Conservation (phyloP, 371 early-diverging fungal genomes). For the Haplosporangium sp. region DNA sequence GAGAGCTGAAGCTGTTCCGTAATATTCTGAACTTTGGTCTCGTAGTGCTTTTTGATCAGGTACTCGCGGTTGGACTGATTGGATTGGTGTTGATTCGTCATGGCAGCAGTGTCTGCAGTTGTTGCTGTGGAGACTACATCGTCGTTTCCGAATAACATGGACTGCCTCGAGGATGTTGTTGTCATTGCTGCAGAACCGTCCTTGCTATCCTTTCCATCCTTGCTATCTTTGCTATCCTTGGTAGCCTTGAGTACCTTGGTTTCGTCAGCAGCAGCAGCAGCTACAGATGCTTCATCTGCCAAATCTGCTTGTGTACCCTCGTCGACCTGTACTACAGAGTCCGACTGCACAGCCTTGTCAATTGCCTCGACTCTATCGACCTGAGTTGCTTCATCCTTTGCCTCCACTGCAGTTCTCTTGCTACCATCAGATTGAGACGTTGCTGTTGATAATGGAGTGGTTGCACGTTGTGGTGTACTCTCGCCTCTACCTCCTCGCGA, state of each 20-base stretch:
- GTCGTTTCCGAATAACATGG: slow-evolving; percentile 8
- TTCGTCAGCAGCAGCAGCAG: neutral
- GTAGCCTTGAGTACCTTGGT: neutral
- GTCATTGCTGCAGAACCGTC: neutral
- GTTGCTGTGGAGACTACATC: neutral
- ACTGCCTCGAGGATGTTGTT: slow-evolving; percentile 5
- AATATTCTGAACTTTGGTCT: slow-evolving; percentile 48
- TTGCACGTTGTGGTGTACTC: slow-evolving; percentile 24
- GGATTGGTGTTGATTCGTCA: slow-evolving; percentile 1
- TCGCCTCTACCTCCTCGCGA: slow-evolving; percentile 9
- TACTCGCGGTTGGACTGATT: slow-evolving; percentile 44
- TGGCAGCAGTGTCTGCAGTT: neutral
- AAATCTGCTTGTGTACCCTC: slow-evolving; percentile 32
- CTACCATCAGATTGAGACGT: neutral
- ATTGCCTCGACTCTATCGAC: slow-evolving; percentile 22
- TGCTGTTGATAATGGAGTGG: slow-evolving; percentile 23
- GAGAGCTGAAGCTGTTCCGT: slow-evolving; percentile 47
- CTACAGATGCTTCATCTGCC: neutral
- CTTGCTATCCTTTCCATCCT: neutral
- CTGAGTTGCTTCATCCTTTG: slow-evolving; percentile 38
- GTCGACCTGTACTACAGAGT: slow-evolving; percentile 12
- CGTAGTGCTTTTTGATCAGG: slow-evolving; percentile 57
- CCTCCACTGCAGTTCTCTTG: neutral
- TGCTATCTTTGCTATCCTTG: neutral
- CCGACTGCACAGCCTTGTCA: slow-evolving; percentile 46